Conservation (phyloP, 371 early-diverging fungal species). For the Funneliformis caledonium region DNA sequence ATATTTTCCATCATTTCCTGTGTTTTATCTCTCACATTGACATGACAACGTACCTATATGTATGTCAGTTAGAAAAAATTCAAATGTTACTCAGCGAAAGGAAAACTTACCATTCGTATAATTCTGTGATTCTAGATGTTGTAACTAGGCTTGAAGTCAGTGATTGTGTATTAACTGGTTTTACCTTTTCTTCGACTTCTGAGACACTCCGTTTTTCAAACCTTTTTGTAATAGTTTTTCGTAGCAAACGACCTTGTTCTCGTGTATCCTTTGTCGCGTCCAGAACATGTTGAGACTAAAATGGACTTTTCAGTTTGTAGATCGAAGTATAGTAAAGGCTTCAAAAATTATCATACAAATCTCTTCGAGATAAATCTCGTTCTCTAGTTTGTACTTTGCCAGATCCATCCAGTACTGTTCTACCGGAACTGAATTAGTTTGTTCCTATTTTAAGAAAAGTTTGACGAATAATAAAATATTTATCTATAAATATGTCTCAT, state of each 20-base stretch:
- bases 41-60: no score
- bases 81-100: no score
- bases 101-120: no score
- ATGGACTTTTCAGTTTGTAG: conserved; percentile 24
- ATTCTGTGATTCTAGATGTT: no score
- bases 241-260: conserved; percentile 20
- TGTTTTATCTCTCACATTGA: no score
- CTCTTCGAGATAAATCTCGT: conserved; percentile 21
- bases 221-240: conserved; percentile 20
- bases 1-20: no score
- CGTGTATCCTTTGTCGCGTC: conserved; percentile 27
- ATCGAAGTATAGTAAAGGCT: conserved; percentile 18
- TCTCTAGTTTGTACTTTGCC: conserved; percentile 20
- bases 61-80: no score
- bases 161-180: neutral
- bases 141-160: no score
- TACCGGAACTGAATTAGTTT: conserved; percentile 4
- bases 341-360: conserved; percentile 17
- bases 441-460: conserved; percentile 19
- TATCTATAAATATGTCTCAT: neutral
- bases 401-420: conserved; percentile 16
- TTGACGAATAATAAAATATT: no score
- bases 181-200: neutral
- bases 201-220: conserved; percentile 27
- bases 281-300: neutral